Base-by-base conservation (phyloP, 1,284 basidiomycete species). In the Cystobasidium pallidum region DNA sequence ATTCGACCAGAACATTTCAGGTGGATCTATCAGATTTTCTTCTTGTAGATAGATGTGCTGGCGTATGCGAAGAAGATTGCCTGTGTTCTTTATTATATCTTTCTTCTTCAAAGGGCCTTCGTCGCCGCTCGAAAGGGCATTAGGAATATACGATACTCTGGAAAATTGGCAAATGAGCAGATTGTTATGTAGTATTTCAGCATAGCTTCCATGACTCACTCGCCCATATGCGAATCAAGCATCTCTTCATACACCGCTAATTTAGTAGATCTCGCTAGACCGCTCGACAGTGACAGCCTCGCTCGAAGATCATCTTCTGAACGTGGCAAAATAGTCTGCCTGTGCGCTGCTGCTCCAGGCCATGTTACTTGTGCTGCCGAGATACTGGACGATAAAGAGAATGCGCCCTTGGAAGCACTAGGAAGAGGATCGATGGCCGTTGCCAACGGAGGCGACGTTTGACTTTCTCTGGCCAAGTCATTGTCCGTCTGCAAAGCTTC, bases 161-260 rank as follows among this genome's bases (percentile, higher is more conserved):
- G 6, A 17, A 45, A 45, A n/a, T n/a, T 4, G n/a, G 6, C 32
- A 43, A 10, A 24, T 30, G n/a, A 11, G 43, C 36, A 3, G 0
- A n/a, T 17, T 36, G 32, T 24, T 21, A 34, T 24, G 21, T 21
- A 24, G 21, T 19, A 39, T 19, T 34, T n/a, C 7, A 32, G 41
- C n/a, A 24, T 11, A 2, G 24, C 1, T 10, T 11, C n/a, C 11
- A 59, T 21, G 41, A 72, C 73, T 24, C 70, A 76, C 72, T 76
- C 74, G 30, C 76, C 75, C 11, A 77, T 74, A 45, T 75, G 76
- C 19, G 64, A 74, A 61, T 78, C 78, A 11, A 78, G 75, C 49
- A 73, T 67, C 61, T 77, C 75, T 59, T 78, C 78, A 72, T 78
- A 78, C 8, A 77, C 76, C 8, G 75, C 78, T 30, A 78, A 74